Evolutionary conservation across 805 yeast species (phyloP).

Genomic region (Wickerhamomyces canadensis): DNA sequence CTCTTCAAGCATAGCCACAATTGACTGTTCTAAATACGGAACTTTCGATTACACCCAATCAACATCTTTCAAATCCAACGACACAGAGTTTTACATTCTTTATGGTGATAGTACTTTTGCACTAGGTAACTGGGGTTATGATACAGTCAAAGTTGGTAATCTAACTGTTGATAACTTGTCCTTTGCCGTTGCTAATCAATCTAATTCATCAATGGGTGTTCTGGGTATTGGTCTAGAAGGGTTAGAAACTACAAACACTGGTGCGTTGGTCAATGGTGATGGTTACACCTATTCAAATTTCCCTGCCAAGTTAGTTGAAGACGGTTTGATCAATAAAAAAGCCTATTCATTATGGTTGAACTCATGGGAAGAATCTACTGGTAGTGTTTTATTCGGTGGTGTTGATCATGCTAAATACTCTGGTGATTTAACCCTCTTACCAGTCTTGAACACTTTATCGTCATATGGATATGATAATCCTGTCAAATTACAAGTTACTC

Average conservation of each 20-base stretch:
- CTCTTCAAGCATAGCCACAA: slow-evolving; percentile 18
- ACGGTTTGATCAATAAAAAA: slow-evolving; percentile 49
- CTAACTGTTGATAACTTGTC: slow-evolving; percentile 47
- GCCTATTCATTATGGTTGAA: slow-evolving; percentile 63
- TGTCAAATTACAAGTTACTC: slow-evolving; percentile 42
- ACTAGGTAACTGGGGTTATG: slow-evolving; percentile 39
- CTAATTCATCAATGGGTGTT: slow-evolving; percentile 64
- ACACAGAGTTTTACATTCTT: slow-evolving; percentile 34
- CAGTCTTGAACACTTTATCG: slow-evolving; percentile 32
- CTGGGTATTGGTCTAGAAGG: slow-evolving; percentile 68
- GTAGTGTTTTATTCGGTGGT: slow-evolving; percentile 68
- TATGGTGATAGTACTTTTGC: slow-evolving; percentile 45
- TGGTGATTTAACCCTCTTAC: slow-evolving; percentile 46
- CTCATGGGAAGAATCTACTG: slow-evolving; percentile 33
- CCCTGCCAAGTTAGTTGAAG: slow-evolving; percentile 53
- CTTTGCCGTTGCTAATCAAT: slow-evolving; percentile 67
- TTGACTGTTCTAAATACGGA: slow-evolving; percentile 36
- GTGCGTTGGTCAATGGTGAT: slow-evolving; percentile 13
- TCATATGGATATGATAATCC: slow-evolving; percentile 28
- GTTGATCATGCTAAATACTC: slow-evolving; percentile 57
- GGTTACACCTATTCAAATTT: slow-evolving; percentile 53
- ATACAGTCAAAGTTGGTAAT: slow-evolving; percentile 51
- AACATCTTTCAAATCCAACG: slow-evolving; percentile 26
- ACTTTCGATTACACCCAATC: slow-evolving; percentile 31
- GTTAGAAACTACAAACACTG: slow-evolving; percentile 56